phyloP scores from a whole-genome alignment of 1,139 yeast species.

The Insectozyma bohioensis region DNA sequence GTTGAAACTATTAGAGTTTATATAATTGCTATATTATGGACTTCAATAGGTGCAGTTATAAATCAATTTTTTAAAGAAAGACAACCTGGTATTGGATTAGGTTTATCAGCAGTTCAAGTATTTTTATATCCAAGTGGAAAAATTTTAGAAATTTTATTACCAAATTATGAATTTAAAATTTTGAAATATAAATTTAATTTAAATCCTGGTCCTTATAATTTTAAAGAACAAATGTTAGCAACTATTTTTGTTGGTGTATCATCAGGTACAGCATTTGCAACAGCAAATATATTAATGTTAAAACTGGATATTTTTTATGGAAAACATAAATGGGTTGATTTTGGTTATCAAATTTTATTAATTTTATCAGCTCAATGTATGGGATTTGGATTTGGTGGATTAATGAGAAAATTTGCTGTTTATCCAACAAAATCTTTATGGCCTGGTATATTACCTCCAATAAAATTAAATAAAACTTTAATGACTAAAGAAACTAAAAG shows the following conservation, averaged over 20 bases:
- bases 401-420: constrained; percentile 54
- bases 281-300: constrained; percentile 46
- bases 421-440: constrained; percentile 58
- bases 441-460: constrained; percentile 55
- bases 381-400: constrained; percentile 66
- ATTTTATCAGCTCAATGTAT: constrained; percentile 54
- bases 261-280: constrained; percentile 44
- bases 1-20: constrained; percentile 61
- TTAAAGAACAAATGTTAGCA: constrained; percentile 29
- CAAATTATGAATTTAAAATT: constrained; percentile 18
- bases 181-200: constrained; percentile 16
- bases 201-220: constrained; percentile 32
- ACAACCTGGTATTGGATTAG: constrained; percentile 48
- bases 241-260: constrained; percentile 25
- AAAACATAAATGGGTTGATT: constrained; percentile 37
- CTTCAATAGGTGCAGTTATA: constrained; percentile 52
- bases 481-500: constrained; percentile 42
- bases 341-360: constrained; percentile 52
- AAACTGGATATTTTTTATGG: constrained; percentile 39
- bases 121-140: constrained; percentile 25
- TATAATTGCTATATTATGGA: constrained; percentile 52
- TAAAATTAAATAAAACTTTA: constrained; percentile 57
- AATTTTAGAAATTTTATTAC: constrained; percentile 21
- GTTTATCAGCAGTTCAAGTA: constrained; percentile 33
- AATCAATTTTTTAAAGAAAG: constrained; percentile 60